A percentile compares a stretch with the other conserved stretches of the same genome.
Evolutionary conservation across 495 filamentous ascomycete species (phyloP).

Genomic region (Baudoinia panamericana): DNA sequence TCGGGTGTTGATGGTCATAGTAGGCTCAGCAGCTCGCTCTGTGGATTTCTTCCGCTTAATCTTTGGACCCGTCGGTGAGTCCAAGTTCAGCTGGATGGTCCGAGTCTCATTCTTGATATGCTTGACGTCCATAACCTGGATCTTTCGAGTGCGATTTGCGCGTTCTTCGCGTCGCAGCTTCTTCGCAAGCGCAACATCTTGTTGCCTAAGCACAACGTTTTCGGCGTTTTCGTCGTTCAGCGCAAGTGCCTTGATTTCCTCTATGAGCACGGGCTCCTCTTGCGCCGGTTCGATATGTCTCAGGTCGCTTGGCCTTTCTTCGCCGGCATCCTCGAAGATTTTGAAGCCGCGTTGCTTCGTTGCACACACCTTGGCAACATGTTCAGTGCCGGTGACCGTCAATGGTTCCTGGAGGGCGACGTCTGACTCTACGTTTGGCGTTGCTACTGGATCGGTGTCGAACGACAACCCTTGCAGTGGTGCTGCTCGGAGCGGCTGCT

Average conservation of each 20-base stretch:
- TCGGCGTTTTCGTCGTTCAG: constrained; percentile 29
- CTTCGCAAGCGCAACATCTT: constrained; percentile 24
- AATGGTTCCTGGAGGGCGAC: not conserved
- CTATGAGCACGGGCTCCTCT: constrained; percentile 12
- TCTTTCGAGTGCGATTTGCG: constrained; percentile 41
- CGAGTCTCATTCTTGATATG: constrained; percentile 19
- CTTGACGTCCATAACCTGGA: constrained; percentile 64
- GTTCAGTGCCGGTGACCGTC: not conserved
- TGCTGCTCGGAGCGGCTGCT: constrained; percentile 5
- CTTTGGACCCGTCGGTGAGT: constrained; percentile 69
- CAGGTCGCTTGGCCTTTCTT: not conserved
- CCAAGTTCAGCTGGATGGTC: constrained; percentile 79
- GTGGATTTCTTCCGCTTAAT: constrained; percentile 56
- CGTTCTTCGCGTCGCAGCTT: constrained; percentile 29
- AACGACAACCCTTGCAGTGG: too few species aligned
- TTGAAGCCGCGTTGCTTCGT: constrained; percentile 14
- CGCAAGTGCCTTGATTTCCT: constrained; percentile 14
- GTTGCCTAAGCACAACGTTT: constrained; percentile 24
- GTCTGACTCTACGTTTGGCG: not conserved
- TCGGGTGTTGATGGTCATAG: constrained; percentile 92
- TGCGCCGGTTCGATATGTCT: not conserved
- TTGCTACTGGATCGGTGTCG: too few species aligned
- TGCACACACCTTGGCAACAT: too few species aligned
- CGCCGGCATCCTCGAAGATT: constrained; percentile 17
- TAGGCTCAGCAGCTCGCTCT: constrained; percentile 47